A percentile compares a stretch with the other conserved stretches of the same genome.
Conservation (phyloP, 1,284 basidiomycete species). For the Irpex sp. region DNA sequence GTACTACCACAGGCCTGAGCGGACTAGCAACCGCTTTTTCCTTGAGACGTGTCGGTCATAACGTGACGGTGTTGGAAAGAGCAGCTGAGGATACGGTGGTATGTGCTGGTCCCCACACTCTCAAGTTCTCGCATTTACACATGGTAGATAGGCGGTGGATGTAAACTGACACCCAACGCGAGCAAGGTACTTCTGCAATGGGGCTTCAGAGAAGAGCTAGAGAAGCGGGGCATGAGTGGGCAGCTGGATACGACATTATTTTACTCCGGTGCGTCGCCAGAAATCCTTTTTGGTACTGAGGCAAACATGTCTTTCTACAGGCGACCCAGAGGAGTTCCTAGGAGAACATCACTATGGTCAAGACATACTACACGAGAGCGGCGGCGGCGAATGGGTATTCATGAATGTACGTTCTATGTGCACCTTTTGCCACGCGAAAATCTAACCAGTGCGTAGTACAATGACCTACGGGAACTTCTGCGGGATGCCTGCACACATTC, state of each 20-base stretch:
- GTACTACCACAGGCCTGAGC: conserved; percentile 27
- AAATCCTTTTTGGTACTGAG: too few relatives aligned
- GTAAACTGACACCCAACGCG: conserved; percentile 51
- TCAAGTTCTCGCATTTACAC: conserved; percentile 1
- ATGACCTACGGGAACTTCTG: conserved; percentile 31
- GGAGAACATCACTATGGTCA: conserved; percentile 52
- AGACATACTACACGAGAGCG: conserved; percentile 46
- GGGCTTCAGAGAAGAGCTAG: conserved; percentile 43
- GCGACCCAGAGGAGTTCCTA: conserved; percentile 42
- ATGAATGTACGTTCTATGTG: conserved; percentile 38
- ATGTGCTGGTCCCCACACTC: conserved; percentile 9
- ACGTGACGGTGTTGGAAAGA: conserved; percentile 50
- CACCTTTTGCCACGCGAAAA: background rate
- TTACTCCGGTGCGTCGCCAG: conserved; percentile 29
- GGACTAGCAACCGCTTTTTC: conserved; percentile 55
- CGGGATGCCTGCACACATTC: conserved; percentile 41
- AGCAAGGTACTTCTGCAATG: conserved; percentile 55
- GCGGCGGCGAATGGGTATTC: conserved; percentile 50
- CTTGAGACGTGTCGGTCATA: conserved; percentile 51
- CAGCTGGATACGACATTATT: conserved; percentile 39
- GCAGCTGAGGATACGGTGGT: conserved; percentile 33
- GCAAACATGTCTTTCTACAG: conserved; percentile 22
- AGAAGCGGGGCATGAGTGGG: conserved; percentile 26
- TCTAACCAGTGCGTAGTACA: conserved; percentile 32
- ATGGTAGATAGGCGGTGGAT: conserved; percentile 36